Evolutionary conservation across 331 rosid species (phyloP), one percentile per base, ranked within the genome.

Genomic region (Malus hybrid): DNA sequence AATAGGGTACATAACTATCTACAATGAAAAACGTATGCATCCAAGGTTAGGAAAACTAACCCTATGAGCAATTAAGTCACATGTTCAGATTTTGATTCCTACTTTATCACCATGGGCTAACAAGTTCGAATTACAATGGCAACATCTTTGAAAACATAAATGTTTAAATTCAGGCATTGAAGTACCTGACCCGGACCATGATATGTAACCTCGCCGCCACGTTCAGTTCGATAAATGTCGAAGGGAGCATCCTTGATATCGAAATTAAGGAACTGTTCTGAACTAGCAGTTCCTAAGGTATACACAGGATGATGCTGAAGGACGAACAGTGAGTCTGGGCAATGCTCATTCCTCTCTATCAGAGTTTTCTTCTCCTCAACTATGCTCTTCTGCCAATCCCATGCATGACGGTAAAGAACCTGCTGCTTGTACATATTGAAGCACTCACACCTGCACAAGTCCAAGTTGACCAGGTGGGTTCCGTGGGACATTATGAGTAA

Each of bases 151-250:
- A 15, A 63, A 29, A 34, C n/a, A 7, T 10, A 63, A 63, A 63
- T 63, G 44, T 30, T 29, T 39, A 30, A 30, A 63, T 63, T 63
- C 68, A 29, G 22, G 3, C 42, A 32, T 15, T 30, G 14, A 29
- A 76, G 65, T 75, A 93, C 97, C 96, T 93, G 97, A 28, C 96
- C 98, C 78, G 93, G 98, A 53, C 98, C 97, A 61, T 91, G 96
- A 77, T 88, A 91, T 6, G 98, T 93, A 52, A 93, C 97, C 81
- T 91, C 91, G 1, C 98, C 96, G 2, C 98, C 97, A 2, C 97
- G 91, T 72, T 93, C 98, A 13, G 94, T 93, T 55, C 88, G 86
- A 73, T 87, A 84, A 74, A 91, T 71, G 63, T 85, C 70, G 26
- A 81, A 91, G 2, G 96, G 93, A 13, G 94, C 81, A 66, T 88